Conservation (phyloP, 2,329 filamentous ascomycete species). For the Ophiostoma himal-ulmi region DNA sequence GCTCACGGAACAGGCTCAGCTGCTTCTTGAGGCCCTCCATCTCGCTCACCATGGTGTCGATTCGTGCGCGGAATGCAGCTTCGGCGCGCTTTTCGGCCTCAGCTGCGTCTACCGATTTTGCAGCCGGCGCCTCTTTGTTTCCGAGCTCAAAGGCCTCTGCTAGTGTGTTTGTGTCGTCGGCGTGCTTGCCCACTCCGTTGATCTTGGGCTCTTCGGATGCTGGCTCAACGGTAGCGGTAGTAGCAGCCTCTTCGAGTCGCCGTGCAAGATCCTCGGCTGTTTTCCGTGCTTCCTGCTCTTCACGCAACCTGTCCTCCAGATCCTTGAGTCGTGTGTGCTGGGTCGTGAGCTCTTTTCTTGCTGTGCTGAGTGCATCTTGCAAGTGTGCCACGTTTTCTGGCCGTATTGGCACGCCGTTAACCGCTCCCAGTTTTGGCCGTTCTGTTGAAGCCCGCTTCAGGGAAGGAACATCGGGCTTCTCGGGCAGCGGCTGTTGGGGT, state of each 20-base stretch:
- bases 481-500: constrained; percentile 84
- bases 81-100: background rate
- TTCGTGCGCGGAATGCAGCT: constrained; percentile 54
- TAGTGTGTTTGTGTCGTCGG: background rate
- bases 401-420: constrained; percentile 37
- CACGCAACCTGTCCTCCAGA: constrained; percentile 69
- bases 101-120: background rate
- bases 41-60: constrained; percentile 71
- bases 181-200: constrained; percentile 36
- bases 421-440: constrained; percentile 49
- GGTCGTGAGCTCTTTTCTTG: constrained; percentile 81
- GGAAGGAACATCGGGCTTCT: constrained; percentile 77
- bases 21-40: constrained; percentile 77
- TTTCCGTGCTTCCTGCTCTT: constrained; percentile 76
- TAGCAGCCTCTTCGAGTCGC: constrained; percentile 54
- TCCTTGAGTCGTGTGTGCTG: constrained; percentile 74
- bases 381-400: constrained; percentile 71
- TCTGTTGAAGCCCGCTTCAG: constrained; percentile 73
- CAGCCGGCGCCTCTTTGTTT: background rate
- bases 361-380: constrained; percentile 74
- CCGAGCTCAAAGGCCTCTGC: background rate
- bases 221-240: background rate
- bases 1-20: constrained; percentile 68
- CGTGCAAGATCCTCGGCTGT: constrained; percentile 77
- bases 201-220: constrained; percentile 27